A percentile compares a stretch with the other conserved stretches of the same genome.
phyloP scores from a whole-genome alignment of 768 basidiomycete genomes.

The Trametes meyenii region DNA sequence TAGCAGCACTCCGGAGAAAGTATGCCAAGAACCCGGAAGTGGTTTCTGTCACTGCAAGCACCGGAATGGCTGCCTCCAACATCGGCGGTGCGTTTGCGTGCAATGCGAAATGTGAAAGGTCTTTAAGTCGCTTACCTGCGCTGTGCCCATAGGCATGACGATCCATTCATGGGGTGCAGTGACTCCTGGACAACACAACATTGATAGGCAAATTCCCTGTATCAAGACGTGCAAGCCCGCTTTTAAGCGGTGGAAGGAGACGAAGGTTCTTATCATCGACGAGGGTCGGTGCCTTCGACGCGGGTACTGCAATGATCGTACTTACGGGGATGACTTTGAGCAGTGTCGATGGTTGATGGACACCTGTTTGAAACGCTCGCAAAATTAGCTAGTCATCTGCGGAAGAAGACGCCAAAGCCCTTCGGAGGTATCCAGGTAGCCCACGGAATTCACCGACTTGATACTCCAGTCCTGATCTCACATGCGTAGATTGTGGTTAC shows the following conservation, averaged over 20 bases:
- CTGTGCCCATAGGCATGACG: constrained; percentile 48
- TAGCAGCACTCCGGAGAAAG: constrained; percentile 51
- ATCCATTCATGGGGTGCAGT: constrained; percentile 66
- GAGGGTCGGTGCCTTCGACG: constrained; percentile 46
- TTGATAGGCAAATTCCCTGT: constrained; percentile 51
- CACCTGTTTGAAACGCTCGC: constrained; percentile 61
- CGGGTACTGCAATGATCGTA: too few species aligned
- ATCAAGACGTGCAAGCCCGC: constrained; percentile 58
- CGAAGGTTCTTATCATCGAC: constrained; percentile 64
- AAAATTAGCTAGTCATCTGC: constrained; percentile 51
- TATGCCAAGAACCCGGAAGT: constrained; percentile 45
- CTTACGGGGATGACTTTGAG: neutral
- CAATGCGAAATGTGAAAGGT: constrained; percentile 26
- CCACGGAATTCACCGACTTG: constrained; percentile 21
- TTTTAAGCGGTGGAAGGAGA: constrained; percentile 56
- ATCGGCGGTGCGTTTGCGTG: constrained; percentile 51
- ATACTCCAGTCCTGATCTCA: neutral
- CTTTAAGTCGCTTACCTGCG: neutral
- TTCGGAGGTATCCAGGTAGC: constrained; percentile 70
- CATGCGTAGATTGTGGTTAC: constrained; percentile 51
- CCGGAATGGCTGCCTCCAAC: constrained; percentile 70
- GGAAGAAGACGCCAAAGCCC: constrained; percentile 51
- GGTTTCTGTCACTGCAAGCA: constrained; percentile 61
- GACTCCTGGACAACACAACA: constrained; percentile 49
- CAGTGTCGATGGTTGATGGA: constrained; percentile 76